Conservation (phyloP, 768 basidiomycete genomes). For the Suillus bovinus region DNA sequence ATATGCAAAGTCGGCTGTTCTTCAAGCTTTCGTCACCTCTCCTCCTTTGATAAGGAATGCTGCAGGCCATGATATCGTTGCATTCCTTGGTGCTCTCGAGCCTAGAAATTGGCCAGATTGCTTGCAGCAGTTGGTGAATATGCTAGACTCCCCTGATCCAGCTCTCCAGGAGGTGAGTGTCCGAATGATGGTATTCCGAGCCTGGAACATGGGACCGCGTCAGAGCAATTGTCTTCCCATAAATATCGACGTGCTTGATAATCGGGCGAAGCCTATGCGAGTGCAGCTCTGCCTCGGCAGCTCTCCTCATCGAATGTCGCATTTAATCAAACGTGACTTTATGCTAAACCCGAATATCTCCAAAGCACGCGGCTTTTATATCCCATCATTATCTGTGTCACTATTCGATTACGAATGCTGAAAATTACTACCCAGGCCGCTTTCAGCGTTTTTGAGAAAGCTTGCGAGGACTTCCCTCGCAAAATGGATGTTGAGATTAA, state of each 20-base stretch:
- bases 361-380: neutral
- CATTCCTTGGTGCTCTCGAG: constrained; percentile 84
- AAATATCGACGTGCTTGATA: neutral
- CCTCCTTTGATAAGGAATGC: constrained; percentile 92
- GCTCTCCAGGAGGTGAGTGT: constrained; percentile 82
- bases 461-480: constrained; percentile 95
- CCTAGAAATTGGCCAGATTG: constrained; percentile 96
- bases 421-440: constrained; percentile 58
- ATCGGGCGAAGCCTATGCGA: neutral
- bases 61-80: constrained; percentile 89
- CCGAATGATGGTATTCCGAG: constrained; percentile 4
- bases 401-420: constrained; percentile 14
- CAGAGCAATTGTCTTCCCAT: neutral
- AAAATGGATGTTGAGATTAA: constrained; percentile 94
- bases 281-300: neutral
- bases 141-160: constrained; percentile 73
- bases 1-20: constrained; percentile 74
- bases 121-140: constrained; percentile 77
- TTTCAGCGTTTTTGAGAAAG: constrained; percentile 92
- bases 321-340: constrained; percentile 3
- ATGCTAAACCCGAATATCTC: neutral
- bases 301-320: neutral
- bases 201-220: constrained; percentile 1
- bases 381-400: constrained; percentile 3
- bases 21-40: constrained; percentile 78